phyloP scores from a whole-genome alignment of 169 alveolate genomes.

The Plasmodium yoelii region DNA sequence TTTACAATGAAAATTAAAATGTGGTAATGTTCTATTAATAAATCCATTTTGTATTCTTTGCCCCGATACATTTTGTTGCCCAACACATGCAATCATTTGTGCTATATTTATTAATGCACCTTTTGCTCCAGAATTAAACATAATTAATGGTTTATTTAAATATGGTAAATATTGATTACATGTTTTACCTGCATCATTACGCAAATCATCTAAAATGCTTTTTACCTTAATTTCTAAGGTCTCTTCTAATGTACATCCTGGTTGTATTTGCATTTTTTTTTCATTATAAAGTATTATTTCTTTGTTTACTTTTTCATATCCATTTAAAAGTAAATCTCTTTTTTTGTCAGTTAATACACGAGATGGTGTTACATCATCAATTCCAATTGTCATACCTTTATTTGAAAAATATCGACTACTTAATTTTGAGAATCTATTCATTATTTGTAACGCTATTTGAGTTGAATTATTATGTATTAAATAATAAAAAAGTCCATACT shows the following conservation, averaged over 20 bases:
- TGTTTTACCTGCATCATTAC: conserved; percentile 95
- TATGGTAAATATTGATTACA: conserved; percentile 91
- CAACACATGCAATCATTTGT: conserved; percentile 99
- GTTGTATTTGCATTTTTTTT: conserved; percentile 93
- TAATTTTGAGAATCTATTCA: conserved; percentile 97
- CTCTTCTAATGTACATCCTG: conserved; percentile 97
- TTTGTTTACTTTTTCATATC: conserved; percentile 91
- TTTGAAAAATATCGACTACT: conserved; percentile 96
- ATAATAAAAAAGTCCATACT: conserved; percentile 95
- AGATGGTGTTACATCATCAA: conserved; percentile 97
- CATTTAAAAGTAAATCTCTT: conserved; percentile 85
- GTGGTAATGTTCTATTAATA: conserved; percentile 97
- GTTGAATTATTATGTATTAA: conserved; percentile 93
- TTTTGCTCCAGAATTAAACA: conserved; percentile 99
- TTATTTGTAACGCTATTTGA: conserved; percentile 93
- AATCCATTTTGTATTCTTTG: conserved; percentile 98
- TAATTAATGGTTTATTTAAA: conserved; percentile 94
- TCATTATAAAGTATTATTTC: conserved; percentile 88
- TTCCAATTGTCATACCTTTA: conserved; percentile 99
- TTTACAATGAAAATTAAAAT: conserved; percentile 92
- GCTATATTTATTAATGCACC: conserved; percentile 97
- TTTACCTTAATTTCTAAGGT: conserved; percentile 95
- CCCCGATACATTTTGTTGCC: conserved; percentile 97
- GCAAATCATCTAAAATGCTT: conserved; percentile 92
- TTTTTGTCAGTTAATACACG: conserved; percentile 77